These are phyloP conservation scores for Blastobotrys muscicola DNA, from an alignment of 805 yeast genomes.

Conservation along the genomic window DNA sequence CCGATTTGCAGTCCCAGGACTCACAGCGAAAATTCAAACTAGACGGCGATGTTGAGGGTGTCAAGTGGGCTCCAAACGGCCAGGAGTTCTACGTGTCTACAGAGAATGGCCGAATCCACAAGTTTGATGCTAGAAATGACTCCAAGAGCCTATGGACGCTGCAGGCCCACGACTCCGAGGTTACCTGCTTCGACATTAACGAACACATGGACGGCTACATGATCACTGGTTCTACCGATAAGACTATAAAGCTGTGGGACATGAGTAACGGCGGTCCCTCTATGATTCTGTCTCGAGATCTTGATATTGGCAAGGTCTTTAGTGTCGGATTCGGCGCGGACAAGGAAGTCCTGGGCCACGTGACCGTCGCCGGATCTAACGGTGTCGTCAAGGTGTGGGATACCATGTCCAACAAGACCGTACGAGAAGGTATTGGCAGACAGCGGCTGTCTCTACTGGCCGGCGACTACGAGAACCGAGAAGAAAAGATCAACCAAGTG, in stretches of 20 bases:
- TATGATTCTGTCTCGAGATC: constrained; percentile 83
- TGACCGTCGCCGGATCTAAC: constrained; percentile 79
- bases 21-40: constrained; percentile 48
- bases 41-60: constrained; percentile 79
- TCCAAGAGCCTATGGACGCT: constrained; percentile 80
- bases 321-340: constrained; percentile 79
- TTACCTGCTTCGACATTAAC: constrained; percentile 71
- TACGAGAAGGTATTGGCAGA: constrained; percentile 56
- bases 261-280: constrained; percentile 58
- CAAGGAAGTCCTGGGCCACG: constrained; percentile 71
- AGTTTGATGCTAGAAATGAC: constrained; percentile 71
- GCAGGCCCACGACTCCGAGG: constrained; percentile 94
- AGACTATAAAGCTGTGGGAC: constrained; percentile 81
- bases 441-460: constrained; percentile 1
- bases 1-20: constrained; percentile 73
- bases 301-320: constrained; percentile 89
- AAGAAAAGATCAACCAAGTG: constrained; percentile 9
- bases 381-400: constrained; percentile 91
- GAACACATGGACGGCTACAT: constrained; percentile 58
- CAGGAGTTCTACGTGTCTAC: constrained; percentile 71
- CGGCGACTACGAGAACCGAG: neutral
- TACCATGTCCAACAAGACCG: constrained; percentile 69
- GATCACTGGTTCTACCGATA: constrained; percentile 84
- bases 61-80: constrained; percentile 58
- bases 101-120: constrained; percentile 80